Evolutionary conservation across 225 moss, liverwort and hornwort genomes (phyloP).

Genomic region (Marchantia polymorpha): DNA sequence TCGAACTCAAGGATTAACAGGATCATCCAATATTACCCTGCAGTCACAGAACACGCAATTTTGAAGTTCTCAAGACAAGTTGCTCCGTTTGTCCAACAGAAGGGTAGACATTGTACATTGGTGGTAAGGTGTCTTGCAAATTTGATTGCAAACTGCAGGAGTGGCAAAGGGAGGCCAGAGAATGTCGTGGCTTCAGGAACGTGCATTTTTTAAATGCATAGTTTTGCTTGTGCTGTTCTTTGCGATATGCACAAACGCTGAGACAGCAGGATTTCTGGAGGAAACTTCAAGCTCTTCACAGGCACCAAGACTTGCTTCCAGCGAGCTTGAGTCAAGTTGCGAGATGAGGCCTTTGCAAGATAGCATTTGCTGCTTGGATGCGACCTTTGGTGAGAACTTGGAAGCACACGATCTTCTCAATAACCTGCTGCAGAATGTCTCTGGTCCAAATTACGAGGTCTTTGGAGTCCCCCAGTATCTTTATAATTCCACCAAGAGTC

Average conservation of each 20-base stretch:
- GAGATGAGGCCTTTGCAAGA: slow-evolving; percentile 31
- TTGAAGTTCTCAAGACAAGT: too few relatives aligned
- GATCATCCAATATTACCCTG: too few relatives aligned
- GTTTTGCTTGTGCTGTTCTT: not conserved
- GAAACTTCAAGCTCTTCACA: too few relatives aligned
- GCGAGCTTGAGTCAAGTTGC: slow-evolving; percentile 32
- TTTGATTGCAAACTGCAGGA: not conserved
- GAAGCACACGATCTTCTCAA: slow-evolving; percentile 28
- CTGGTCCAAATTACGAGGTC: slow-evolving; percentile 14
- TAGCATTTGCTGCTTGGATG: slow-evolving; percentile 33
- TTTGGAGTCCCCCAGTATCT: slow-evolving; percentile 16
- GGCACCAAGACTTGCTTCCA: not conserved
- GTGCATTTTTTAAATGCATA: not conserved
- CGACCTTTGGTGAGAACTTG: slow-evolving; percentile 26
- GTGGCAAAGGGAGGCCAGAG: not conserved
- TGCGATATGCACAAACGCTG: not conserved
- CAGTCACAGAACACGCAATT: too few relatives aligned
- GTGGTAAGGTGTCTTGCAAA: too few relatives aligned
- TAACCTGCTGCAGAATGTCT: slow-evolving; percentile 23
- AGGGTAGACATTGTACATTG: too few relatives aligned
- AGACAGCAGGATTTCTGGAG: not conserved
- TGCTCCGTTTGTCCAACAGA: too few relatives aligned
- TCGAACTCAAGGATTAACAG: too few relatives aligned
- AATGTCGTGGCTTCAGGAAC: slow-evolving; percentile 2
- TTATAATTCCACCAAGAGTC: slow-evolving; percentile 17